These are phyloP conservation scores for Pleurotus eryngii DNA, from an alignment of 768 basidiomycete species.

Conservation along the genomic window DNA sequence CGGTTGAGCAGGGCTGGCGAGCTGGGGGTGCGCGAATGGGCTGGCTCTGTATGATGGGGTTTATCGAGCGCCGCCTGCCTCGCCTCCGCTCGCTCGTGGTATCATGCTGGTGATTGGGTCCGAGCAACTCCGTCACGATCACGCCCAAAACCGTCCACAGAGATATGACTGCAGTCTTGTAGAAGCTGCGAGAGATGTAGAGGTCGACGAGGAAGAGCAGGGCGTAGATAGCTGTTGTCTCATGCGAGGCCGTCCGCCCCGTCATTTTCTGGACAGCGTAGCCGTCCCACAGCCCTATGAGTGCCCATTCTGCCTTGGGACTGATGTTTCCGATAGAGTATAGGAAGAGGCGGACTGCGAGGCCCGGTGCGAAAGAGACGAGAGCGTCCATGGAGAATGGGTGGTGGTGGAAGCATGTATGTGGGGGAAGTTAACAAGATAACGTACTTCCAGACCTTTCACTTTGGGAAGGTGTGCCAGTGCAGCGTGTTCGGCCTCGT, in stretches of 20 bases:
- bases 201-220: constrained; percentile 1
- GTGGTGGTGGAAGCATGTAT: neutral
- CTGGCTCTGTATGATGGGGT: neutral
- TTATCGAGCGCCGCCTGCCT: neutral
- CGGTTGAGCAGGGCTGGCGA: neutral
- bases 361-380: constrained; percentile 3
- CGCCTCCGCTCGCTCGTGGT: neutral
- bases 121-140: constrained; percentile 3
- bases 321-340: neutral
- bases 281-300: constrained; percentile 6
- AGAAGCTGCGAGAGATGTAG: constrained; percentile 2
- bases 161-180: constrained; percentile 1
- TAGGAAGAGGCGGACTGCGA: constrained; percentile 5
- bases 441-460: neutral
- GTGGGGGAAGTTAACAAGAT: neutral
- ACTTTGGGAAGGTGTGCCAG: neutral
- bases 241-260: neutral
- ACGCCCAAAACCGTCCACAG: constrained; percentile 4
- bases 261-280: constrained; percentile 3
- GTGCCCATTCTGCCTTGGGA: constrained; percentile 5
- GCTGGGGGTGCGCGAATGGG: neutral
- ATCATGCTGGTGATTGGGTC: neutral
- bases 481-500: constrained; percentile 8
- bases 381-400: neutral
- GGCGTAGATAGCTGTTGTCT: neutral